These are phyloP conservation scores for Trypethelium eluteriae DNA, from an alignment of 495 filamentous ascomycete species.

Conservation along the genomic window DNA sequence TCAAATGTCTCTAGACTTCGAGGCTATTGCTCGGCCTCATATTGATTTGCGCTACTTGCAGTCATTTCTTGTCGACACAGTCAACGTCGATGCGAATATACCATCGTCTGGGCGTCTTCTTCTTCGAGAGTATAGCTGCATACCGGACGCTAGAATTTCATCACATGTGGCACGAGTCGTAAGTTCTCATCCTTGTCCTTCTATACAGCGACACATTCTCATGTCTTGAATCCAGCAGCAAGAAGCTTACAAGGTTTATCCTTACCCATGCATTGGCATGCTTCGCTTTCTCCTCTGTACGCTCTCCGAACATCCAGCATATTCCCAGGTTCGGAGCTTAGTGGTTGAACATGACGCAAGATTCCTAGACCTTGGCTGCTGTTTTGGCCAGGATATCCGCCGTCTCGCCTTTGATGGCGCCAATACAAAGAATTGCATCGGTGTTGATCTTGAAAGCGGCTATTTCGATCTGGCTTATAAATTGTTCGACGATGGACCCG, in stretches of 20 bases:
- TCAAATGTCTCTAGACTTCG: no score
- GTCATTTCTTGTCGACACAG: neutral
- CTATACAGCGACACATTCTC: neutral
- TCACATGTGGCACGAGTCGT: neutral
- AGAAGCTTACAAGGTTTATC: conserved; percentile 20
- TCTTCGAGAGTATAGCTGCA: neutral
- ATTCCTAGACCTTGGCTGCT: conserved; percentile 47
- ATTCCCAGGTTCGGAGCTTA: conserved; percentile 16
- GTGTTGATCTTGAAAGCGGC: conserved; percentile 42
- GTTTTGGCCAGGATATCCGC: conserved; percentile 47
- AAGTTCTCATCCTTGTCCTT: neutral
- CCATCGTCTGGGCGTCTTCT: neutral
- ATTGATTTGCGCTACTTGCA: neutral
- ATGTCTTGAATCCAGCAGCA: neutral
- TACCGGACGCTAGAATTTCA: neutral
- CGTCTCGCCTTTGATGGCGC: conserved; percentile 43
- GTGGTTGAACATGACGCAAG: neutral
- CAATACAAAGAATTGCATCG: conserved; percentile 37
- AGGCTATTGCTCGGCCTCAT: neutral
- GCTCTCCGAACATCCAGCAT: conserved; percentile 13
- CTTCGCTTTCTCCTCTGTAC: conserved; percentile 10
- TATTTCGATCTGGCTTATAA: conserved; percentile 46
- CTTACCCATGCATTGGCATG: conserved; percentile 20
- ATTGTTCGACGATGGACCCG: conserved; percentile 32
- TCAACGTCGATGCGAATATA: neutral